phyloP scores from a whole-genome alignment of 495 filamentous ascomycete species.

The Lasiosphaeria ovina region DNA sequence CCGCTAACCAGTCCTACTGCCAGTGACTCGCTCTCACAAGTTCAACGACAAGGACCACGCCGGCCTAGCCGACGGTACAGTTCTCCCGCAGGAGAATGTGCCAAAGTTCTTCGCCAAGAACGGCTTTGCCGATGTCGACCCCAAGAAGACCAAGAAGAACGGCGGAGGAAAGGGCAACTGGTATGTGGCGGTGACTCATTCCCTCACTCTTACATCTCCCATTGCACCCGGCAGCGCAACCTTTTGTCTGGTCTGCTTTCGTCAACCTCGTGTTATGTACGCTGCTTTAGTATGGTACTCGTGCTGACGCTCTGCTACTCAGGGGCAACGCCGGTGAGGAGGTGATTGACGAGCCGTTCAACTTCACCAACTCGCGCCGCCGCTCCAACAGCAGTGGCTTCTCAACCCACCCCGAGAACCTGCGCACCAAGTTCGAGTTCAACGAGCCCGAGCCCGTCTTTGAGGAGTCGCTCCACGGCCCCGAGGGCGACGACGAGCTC shows the following conservation, averaged over 20 bases:
- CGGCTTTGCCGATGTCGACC: constrained; percentile 76
- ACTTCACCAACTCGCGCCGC: constrained; percentile 80
- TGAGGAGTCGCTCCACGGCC: constrained; percentile 75
- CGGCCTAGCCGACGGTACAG: constrained; percentile 61
- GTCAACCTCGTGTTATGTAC: background rate
- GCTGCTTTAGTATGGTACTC: background rate
- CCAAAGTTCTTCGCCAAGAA: constrained; percentile 91
- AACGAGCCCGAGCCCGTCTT: constrained; percentile 82
- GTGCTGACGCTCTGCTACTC: constrained; percentile 14
- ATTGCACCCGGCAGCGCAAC: background rate
- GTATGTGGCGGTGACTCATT: constrained; percentile 51
- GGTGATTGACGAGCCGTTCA: constrained; percentile 75
- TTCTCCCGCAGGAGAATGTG: constrained; percentile 63
- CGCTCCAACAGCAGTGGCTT: constrained; percentile 85
- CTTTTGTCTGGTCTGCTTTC: background rate
- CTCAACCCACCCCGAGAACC: constrained; percentile 57
- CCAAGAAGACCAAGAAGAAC: constrained; percentile 95
- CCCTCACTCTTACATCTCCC: background rate
- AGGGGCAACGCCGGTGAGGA: constrained; percentile 87
- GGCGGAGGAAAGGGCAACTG: constrained; percentile 92
- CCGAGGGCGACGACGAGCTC: constrained; percentile 46
- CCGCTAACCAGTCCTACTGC: constrained; percentile 9
- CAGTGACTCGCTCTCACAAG: constrained; percentile 97
- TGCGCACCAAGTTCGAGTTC: constrained; percentile 90
- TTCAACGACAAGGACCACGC: constrained; percentile 83